Evolutionary conservation across 2,329 filamentous ascomycete genomes (phyloP), one percentile per base, ranked within the genome.

Genomic region (Plenodomus biglobosus): DNA sequence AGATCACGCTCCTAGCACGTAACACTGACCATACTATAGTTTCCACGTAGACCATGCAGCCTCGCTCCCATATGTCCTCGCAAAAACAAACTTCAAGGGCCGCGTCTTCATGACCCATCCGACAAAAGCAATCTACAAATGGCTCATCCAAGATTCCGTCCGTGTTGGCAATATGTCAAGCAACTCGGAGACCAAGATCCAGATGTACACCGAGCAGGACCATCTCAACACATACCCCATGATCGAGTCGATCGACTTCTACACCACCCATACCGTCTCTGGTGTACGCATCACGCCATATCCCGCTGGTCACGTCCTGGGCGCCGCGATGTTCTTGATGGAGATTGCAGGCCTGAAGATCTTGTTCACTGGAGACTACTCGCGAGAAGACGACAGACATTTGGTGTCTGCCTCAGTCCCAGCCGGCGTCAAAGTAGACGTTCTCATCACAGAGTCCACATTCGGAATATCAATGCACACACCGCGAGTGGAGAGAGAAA

Each of bases 111-210:
- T 97, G 92, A 99, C 94, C 42, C 94, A 99, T 77, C 91, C 94
- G 1, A 99, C 94, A 39, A 97, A 99, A 73, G 94, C 94, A 62
- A 99, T 99, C 70, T 99, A 99, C 82, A 97, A 97, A 76, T 97
- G 94, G 92, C 84, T 97, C 42, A 96, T 97, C 55, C 91, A 96
- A 73, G 94, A 99, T 74, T 95, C 91, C 59, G 90, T 99, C 38
- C 86, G 94, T 50, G 92, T 99, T 22, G 87, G 64, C 81, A 94
- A 79, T 79, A 90, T 67, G 24, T 78, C 80, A 2, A 83, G 80
- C 41, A 83, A 81, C 5, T 82, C 82, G 2, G 81, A 85, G 61
- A 81, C 83, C 54, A 78, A 82, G 56, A 82, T 82, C 19, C 80
- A 83, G 35, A 84, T 97, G 38, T 99, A 96, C 71, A 96, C 90